Evolutionary conservation across 2,329 filamentous ascomycete species (phyloP), one percentile per base, ranked within the genome.

Genomic region (Magnaporthales sp.): DNA sequence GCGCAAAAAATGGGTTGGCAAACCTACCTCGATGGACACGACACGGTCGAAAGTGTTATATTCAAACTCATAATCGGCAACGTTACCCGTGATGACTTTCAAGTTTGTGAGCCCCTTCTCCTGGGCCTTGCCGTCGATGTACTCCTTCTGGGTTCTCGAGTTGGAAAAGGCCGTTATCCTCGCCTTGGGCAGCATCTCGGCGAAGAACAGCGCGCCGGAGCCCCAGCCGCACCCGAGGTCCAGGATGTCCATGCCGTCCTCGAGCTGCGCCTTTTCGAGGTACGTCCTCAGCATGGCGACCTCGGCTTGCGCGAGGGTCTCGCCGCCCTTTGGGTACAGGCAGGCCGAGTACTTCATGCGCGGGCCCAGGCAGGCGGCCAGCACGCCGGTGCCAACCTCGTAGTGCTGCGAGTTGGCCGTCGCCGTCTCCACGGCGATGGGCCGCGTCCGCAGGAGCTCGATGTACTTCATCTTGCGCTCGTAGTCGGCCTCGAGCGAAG

Each of bases 271-370:
- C 72, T 85, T 85, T 70, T 86, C 80, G 0, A 89, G 80, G 75
- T 91, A 91, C 29, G 78, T 77, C 71, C 81, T 80, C 73, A 91
- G 75, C 89, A 91, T 91, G 3, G 82, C 84, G 62, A 85, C 80
- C 76, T 91, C 89, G 2, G 88, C 88, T 74, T 90, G 80, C 1
- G 80, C 88, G 65, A 91, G 76, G n/a, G 83, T 88, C 77, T 88
- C 85, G 68, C 78, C 77, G 19, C 86, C 87, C 68, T 83, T 84
- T 4, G 84, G 83, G 74, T 91, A 91, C 72, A 89, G 77, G 73
- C 86, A 89, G 69, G 80, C 83, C n/a, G 84, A 88, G 74, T 91
- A 91, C 80, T 91, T 91, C 87, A 91, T 91, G 66, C 88, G 79
- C 4, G 87, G 86, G 0, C 89, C 89, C 13, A 91, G 77, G 74